Conservation (phyloP, 2,329 filamentous ascomycete species). For the Reticulascus tulasneorum region DNA sequence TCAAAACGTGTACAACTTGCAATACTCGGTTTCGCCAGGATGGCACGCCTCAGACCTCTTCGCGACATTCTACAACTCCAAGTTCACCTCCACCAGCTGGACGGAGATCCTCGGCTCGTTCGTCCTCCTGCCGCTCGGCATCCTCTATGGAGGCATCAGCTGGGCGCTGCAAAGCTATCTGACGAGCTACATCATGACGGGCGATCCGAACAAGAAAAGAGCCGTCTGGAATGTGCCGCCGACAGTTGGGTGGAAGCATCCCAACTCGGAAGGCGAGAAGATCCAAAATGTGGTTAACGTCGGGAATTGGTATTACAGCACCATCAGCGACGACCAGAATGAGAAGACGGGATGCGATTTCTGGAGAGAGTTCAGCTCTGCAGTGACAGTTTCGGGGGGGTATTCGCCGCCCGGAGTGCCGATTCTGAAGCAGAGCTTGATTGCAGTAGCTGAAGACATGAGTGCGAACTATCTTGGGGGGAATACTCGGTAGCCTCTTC, state of each 20-base stretch:
- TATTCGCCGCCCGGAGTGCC: too few species aligned
- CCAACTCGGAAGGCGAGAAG: constrained; percentile 19
- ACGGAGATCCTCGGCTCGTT: constrained; percentile 19
- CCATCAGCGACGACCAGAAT: constrained; percentile 24
- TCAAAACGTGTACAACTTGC: constrained; percentile 32
- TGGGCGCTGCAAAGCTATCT: constrained; percentile 36
- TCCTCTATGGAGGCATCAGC: constrained; percentile 28
- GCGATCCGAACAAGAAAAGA: constrained; percentile 33
- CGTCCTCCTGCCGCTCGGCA: constrained; percentile 24
- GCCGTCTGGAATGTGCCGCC: constrained; percentile 26
- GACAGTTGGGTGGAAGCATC: constrained; percentile 29
- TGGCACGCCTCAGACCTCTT: constrained; percentile 36
- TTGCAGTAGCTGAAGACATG: too few species aligned
- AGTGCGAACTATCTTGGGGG: too few species aligned
- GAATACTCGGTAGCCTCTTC: too few species aligned
- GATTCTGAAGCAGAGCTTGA: too few species aligned
- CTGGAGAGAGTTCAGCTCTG: too few species aligned
- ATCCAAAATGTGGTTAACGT: constrained; percentile 28
- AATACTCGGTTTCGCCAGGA: constrained; percentile 35
- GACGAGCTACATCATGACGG: constrained; percentile 32
- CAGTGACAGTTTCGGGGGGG: too few species aligned
- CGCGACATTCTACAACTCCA: constrained; percentile 34
- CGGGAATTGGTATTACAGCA: constrained; percentile 25
- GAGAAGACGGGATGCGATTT: constrained; percentile 26
- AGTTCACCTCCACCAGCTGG: constrained; percentile 21